These are phyloP conservation scores for Phaeosphaeria sp. DNA, from an alignment of 2,329 filamentous ascomycete species.

Conservation along the genomic window DNA sequence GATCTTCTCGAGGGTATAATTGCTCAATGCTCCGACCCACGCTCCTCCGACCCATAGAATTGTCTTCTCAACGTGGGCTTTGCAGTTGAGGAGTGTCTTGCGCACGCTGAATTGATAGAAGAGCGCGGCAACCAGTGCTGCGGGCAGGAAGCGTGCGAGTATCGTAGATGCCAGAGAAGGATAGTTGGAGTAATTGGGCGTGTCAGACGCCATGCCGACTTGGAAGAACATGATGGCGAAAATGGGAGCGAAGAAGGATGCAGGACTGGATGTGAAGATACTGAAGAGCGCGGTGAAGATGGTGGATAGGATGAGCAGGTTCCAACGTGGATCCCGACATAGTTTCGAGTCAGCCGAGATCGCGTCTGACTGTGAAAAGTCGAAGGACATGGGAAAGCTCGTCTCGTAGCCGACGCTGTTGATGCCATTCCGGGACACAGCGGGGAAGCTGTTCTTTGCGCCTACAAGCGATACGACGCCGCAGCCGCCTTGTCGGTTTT, in stretches of 20 bases:
- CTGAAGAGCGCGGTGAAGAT: conserved; percentile 41
- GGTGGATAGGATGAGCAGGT: conserved; percentile 40
- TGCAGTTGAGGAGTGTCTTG: conserved; percentile 35
- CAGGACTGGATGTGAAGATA: conserved; percentile 38
- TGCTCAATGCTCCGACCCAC: conserved; percentile 45
- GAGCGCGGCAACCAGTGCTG: conserved; percentile 36
- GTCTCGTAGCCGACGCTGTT: conserved; percentile 41
- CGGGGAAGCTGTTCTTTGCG: conserved; percentile 28
- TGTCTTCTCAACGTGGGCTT: conserved; percentile 46
- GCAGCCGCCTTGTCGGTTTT: conserved; percentile 40
- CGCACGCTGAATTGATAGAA: conserved; percentile 39
- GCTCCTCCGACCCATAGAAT: conserved; percentile 45
- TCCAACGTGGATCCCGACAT: conserved; percentile 45
- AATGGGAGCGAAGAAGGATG: conserved; percentile 20
- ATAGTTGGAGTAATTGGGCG: conserved; percentile 38
- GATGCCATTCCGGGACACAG: conserved; percentile 38
- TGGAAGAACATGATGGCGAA: conserved; percentile 38
- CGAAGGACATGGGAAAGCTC: conserved; percentile 44
- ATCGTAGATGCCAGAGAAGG: conserved; percentile 40
- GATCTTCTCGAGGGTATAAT: conserved; percentile 44
- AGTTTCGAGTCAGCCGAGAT: conserved; percentile 20
- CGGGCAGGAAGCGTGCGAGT: conserved; percentile 43
- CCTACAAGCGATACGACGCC: conserved; percentile 39
- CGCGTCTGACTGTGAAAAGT: conserved; percentile 27
- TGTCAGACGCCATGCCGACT: conserved; percentile 46